These are phyloP conservation scores for Pilasporangium apinafurcum DNA, from an alignment of 352 stramenopile species.

Conservation along the genomic window DNA sequence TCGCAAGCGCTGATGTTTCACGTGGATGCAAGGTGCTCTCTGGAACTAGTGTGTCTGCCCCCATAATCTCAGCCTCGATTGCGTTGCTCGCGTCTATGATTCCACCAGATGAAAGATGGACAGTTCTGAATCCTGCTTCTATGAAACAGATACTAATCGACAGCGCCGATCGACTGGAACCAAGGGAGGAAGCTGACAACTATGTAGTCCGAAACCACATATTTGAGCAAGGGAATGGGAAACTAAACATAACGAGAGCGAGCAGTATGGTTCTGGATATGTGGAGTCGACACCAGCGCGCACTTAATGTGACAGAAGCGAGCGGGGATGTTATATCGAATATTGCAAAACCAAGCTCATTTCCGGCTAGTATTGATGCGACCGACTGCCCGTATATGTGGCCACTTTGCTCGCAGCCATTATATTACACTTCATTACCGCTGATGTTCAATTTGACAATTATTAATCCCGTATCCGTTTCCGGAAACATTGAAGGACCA, in stretches of 20 bases:
- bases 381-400: conserved; percentile 85
- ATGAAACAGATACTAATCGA: conserved; percentile 66
- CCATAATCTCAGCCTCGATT: conserved; percentile 73
- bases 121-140: conserved; percentile 52
- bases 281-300: conserved; percentile 23
- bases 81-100: conserved; percentile 74
- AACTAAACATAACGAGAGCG: conserved; percentile 58
- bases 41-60: conserved; percentile 80
- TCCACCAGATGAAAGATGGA: conserved; percentile 39
- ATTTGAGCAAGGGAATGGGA: conserved; percentile 81
- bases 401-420: conserved; percentile 74
- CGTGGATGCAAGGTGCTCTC: conserved; percentile 57
- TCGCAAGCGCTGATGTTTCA: conserved; percentile 48
- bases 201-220: conserved; percentile 65
- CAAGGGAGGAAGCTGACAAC: conserved; percentile 19
- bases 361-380: conserved; percentile 59
- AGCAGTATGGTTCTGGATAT: conserved; percentile 34
- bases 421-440: conserved; percentile 66
- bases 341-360: conserved; percentile 32
- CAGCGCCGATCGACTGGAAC: conserved; percentile 38
- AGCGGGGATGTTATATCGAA: too few relatives aligned
- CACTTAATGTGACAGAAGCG: neutral
- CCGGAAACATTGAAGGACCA: conserved; percentile 30
- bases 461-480: conserved; percentile 52
- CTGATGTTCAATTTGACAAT: conserved; percentile 84